phyloP scores from a whole-genome alignment of 2,329 filamentous ascomycete species.

The Penicillium sp. region DNA sequence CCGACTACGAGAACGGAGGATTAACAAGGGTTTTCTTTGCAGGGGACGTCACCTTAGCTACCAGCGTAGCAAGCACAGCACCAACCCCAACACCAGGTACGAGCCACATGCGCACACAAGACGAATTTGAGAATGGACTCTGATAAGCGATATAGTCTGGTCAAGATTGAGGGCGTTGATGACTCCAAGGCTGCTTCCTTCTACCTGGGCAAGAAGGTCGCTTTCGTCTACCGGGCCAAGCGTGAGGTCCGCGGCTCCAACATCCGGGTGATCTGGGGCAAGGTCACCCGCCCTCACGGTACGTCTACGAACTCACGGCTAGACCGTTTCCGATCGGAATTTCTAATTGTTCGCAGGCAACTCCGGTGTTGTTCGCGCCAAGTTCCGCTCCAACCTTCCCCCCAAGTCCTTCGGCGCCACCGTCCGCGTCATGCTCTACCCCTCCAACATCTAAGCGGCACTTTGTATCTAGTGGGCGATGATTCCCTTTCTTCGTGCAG shows the following conservation, averaged over 20 bases:
- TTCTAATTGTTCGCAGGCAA: conserved; percentile 59
- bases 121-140: conserved; percentile 16
- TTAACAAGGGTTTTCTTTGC: conserved; percentile 36
- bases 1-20: conserved; percentile 19
- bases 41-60: conserved; percentile 98
- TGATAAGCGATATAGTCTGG: conserved; percentile 55
- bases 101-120: conserved; percentile 13
- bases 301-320: conserved; percentile 36
- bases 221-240: conserved; percentile 95
- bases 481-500: conserved; percentile 35
- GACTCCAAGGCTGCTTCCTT: conserved; percentile 85
- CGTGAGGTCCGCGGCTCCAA: conserved; percentile 95
- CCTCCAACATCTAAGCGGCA: conserved; percentile 81
- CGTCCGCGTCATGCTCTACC: conserved; percentile 96
- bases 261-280: conserved; percentile 99
- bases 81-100: conserved; percentile 72
- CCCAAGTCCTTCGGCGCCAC: conserved; percentile 94
- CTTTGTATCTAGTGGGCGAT: conserved; percentile 32
- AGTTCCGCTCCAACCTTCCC: conserved; percentile 94
- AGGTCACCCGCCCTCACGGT: conserved; percentile 94
- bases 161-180: conserved; percentile 99
- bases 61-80: conserved; percentile 89
- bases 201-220: conserved; percentile 98
- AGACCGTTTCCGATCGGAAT: not conserved
- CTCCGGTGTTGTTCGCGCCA: conserved; percentile 95